Evolutionary conservation across 371 early-diverging fungal species (phyloP), one percentile per base, ranked within the genome.

Genomic region (Fennellomyces sp.): DNA sequence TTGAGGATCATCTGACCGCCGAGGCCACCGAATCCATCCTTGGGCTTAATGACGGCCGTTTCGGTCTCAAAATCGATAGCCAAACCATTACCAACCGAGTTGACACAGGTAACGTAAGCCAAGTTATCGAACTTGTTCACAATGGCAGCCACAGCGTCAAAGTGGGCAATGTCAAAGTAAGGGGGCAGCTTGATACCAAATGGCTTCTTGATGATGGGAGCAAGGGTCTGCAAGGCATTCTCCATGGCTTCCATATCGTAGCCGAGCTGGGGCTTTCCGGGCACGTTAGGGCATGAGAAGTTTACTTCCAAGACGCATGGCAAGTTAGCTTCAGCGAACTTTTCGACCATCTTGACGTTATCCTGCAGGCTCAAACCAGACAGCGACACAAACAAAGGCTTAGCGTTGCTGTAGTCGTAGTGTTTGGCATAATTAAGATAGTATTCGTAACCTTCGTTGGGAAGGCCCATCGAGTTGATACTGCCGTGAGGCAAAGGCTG

Each of bases 131-230:
- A 72, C 41, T 72, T 68, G 64, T 77, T 75, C 47, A 75, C 65
- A 25, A 81, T 62, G 10, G 64, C 65, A 56, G 78, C 78, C 35
- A 72, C 76, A 31, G 62, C 61, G 39, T 77, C 78, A 61, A 77
- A 81, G 56, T 81, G 81, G 48, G 77, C 78, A 61, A 77, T 78
- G 42, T 81, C 78, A 61, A 81, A 78, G 58, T 77, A 81, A 60
- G 81, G 81, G 19, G 81, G 78, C 26, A 81, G 57, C 62, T 81
- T 81, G 67, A 81, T 73, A 64, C 81, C 81, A 56, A 80, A 80
- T 10, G 80, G 77, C 57, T 75, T 72, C 45, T 75, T 70, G 60
- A 81, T 72, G 2, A 81, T 56, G 21, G 78, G 81, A 27, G 78
- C 76, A 55, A 81, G 66, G 4, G 67, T 66, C 23, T 60, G 56